Percentiles rank a stretch among this genome's conserved stretches.
These are phyloP conservation scores for Pestalotiopsis sp. DNA, from an alignment of 2,329 filamentous ascomycete species.

Conservation along the genomic window DNA sequence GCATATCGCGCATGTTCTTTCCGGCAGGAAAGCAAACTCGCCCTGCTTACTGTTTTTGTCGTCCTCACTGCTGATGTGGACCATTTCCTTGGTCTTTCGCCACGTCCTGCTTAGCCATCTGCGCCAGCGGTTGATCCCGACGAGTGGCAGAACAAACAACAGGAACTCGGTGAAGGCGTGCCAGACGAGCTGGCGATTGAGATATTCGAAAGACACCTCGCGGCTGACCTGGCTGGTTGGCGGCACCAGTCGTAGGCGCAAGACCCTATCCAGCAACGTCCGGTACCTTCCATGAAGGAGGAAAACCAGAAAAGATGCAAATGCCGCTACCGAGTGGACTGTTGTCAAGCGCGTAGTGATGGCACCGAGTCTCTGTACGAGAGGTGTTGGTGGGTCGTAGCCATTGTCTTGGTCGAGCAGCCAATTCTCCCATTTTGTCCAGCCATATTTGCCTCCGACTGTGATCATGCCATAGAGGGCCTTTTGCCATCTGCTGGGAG, in stretches of 20 bases:
- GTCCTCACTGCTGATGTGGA: conserved; percentile 51
- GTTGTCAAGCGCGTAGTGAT: conserved; percentile 72
- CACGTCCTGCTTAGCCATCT: conserved; percentile 87
- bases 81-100: conserved; percentile 74
- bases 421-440: conserved; percentile 91
- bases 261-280: conserved; percentile 82
- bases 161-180: conserved; percentile 99
- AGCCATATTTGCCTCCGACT: conserved; percentile 85
- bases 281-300: conserved; percentile 88
- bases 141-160: conserved; percentile 94
- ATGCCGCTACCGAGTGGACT: conserved; percentile 78
- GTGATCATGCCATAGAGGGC: conserved; percentile 81
- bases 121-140: conserved; percentile 91
- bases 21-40: conserved; percentile 83
- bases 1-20: conserved; percentile 94
- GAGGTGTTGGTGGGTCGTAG: conserved; percentile 62
- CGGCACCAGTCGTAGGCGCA: conserved; percentile 83
- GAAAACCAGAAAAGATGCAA: conserved; percentile 87
- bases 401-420: conserved; percentile 76
- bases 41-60: conserved; percentile 62
- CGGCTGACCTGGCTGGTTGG: conserved; percentile 83
- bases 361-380: conserved; percentile 61
- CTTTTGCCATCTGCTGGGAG: conserved; percentile 84
- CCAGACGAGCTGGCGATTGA: conserved; percentile 97
- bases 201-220: conserved; percentile 95